Base-by-base conservation (phyloP, 129 eudicot species). In the Glebionis coronaria region DNA sequence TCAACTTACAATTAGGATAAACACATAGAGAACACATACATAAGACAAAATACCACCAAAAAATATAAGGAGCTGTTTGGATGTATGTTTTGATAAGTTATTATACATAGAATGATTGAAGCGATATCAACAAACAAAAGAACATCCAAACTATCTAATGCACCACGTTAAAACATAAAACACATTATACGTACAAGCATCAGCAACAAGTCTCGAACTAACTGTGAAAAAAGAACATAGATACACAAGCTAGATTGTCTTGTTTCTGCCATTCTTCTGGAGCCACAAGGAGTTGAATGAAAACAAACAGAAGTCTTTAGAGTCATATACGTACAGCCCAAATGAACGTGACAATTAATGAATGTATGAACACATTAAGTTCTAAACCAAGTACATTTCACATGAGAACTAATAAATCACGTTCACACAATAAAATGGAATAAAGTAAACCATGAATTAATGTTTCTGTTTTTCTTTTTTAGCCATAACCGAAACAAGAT, bases 351-450 rank as follows among this genome's bases (percentile, higher is more conserved):
- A 28, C 31, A 59, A 31, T 4, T 7, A 27, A 14, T 12, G 44
- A 13, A 1, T 38, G 28, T 4, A 57, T 23, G n/a, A 57, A 27
- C 15, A 59, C 31, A 59, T 29, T 18, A 28, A 59, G 45, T 27
- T 29, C 55, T 19, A 63, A 63, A 20, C 55, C 29, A 63, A 11
- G 27, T 27, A 27, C 18, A 25, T 57, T 12, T 57, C 31, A 12
- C 63, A 57, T 25, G 44, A 25, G 7, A 57, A 27, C 25, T 57
- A 35, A 14, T 57, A 57, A 59, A 28, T 28, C 64, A 59, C 44
- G 47, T 20, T 18, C 4, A 20, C 29, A 44, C 18, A 9, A 44
- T 45, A 40, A 18, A 44, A 44, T 44, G 19, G 8, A 4, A 63
- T n/a, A 65, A 27, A 2, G 0, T 13, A 44, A 45, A 64, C 69